Base-by-base conservation (phyloP, 2,329 filamentous ascomycete species). In the Colletotrichum costaricense region DNA sequence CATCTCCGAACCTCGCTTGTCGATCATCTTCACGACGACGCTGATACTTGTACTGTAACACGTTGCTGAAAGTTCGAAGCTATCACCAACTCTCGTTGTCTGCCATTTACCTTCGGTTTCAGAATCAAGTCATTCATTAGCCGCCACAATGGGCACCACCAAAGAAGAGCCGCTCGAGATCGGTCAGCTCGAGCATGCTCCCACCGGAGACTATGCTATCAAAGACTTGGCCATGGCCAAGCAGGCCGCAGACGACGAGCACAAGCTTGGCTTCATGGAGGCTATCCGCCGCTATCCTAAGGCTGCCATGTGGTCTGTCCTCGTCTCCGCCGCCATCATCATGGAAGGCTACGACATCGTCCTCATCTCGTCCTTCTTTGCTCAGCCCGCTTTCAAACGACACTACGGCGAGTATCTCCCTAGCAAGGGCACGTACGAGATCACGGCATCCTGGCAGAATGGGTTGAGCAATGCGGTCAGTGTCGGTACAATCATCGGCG, bases 381-480 rank as follows among this genome's bases (percentile, higher is more conserved):
- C 80, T 2, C 82, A 81, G 57, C 83, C 79, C 0, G 75, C 78
- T n/a, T 84, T 84, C 30, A 75, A 76, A 38, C 72, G 76, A 2
- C 75, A 78, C 30, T 81, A 78, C 52, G 79, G 79, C 67, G 73
- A 76, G 19, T 77, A 77, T 24, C 14, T 60, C 7, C 73, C 46
- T 22, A 55, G 11, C 9, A 75, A 49, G 70, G 75, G 19, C 68
- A 71, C 55, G 5, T 82, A 81, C 63, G 79, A 88, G 73, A 79
- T 90, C 26, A 80, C 84, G 0, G 84, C 86, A 0, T 75, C 83
- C 0, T 90, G 88, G 88, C 87, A 89, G 76, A 82, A 85, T 4
- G 86, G 83, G 0, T 78, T 90, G 0, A 80, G 80, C 30, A 86
- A 86, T 35, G 86, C 82, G 1, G 80, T 84, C 0, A 78, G 81